A percentile compares a stretch with the other conserved stretches of the same genome.
Evolutionary conservation across 257 asterid genomes (phyloP).

Genomic region (Prunella vulgaris): DNA sequence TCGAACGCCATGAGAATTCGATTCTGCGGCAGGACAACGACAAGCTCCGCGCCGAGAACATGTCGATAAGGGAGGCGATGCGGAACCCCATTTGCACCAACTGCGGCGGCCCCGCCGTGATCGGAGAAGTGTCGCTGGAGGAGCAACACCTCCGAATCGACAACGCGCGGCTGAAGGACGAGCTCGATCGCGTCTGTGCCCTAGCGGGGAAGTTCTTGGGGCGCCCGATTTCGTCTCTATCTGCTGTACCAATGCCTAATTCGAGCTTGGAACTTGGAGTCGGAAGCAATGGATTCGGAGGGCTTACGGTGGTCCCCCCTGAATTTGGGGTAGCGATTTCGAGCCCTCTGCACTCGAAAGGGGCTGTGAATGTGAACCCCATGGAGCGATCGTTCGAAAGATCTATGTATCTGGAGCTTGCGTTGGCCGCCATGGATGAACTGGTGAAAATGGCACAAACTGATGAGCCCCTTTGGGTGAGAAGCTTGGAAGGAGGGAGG

Average conservation of each 20-base stretch:
- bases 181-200: slow-evolving; percentile 48
- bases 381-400: slow-evolving; percentile 54
- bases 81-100: slow-evolving; percentile 52
- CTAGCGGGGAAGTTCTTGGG: slow-evolving; percentile 50
- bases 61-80: slow-evolving; percentile 51
- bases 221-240: slow-evolving; percentile 33
- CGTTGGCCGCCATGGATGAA: slow-evolving; percentile 83
- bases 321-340: neutral
- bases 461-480: slow-evolving; percentile 78
- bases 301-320: slow-evolving; percentile 26
- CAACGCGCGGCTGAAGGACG: slow-evolving; percentile 55
- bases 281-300: slow-evolving; percentile 50
- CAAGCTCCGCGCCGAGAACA: slow-evolving; percentile 55
- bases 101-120: slow-evolving; percentile 59
- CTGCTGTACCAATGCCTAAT: slow-evolving; percentile 33
- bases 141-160: slow-evolving; percentile 61
- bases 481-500: slow-evolving; percentile 54
- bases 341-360: slow-evolving; percentile 28
- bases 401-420: slow-evolving; percentile 83
- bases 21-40: slow-evolving; percentile 54
- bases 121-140: slow-evolving; percentile 54
- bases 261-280: slow-evolving; percentile 79
- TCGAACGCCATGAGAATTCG: slow-evolving; percentile 57
- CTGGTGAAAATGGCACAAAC: slow-evolving; percentile 71
- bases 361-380: slow-evolving; percentile 11